A percentile compares a stretch with the other conserved stretches of the same genome.
Evolutionary conservation across 2,329 filamentous ascomycete genomes (phyloP).

Genomic region (Emericellopsis atlantica): DNA sequence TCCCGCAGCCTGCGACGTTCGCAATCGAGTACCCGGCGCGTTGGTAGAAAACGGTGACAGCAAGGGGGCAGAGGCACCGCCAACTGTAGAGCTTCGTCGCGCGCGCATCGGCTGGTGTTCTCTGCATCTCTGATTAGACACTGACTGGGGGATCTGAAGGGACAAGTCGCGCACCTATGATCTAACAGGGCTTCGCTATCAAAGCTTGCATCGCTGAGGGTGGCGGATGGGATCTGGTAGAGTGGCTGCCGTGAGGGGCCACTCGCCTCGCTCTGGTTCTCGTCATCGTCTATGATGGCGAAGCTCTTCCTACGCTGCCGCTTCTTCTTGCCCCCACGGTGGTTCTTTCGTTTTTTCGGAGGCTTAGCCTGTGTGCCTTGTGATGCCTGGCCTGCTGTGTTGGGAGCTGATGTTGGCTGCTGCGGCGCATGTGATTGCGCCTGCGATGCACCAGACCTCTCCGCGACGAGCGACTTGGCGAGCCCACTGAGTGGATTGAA

Average conservation of each 20-base stretch:
- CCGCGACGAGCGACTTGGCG: slow-evolving; percentile 4
- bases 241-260: slow-evolving; percentile 25
- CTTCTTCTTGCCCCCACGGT: slow-evolving; percentile 69
- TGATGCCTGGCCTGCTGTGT: slow-evolving; percentile 2
- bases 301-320: slow-evolving; percentile 70
- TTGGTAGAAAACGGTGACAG: slow-evolving; percentile 17
- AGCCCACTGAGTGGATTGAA: slow-evolving; percentile 12
- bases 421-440: background rate
- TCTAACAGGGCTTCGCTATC: slow-evolving; percentile 83
- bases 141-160: background rate
- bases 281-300: slow-evolving; percentile 48
- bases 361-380: slow-evolving; percentile 3
- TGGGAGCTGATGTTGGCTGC: slow-evolving; percentile 4
- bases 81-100: slow-evolving; percentile 41
- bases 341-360: slow-evolving; percentile 54
- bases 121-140: slow-evolving; percentile 19
- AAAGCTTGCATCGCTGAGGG: slow-evolving; percentile 71
- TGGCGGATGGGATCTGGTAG: slow-evolving; percentile 37
- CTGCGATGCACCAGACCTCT: background rate
- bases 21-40: slow-evolving; percentile 18
- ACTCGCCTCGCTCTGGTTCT: slow-evolving; percentile 14
- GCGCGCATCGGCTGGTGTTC: slow-evolving; percentile 50
- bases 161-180: slow-evolving; percentile 48
- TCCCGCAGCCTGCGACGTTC: slow-evolving; percentile 15
- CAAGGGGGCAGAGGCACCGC: slow-evolving; percentile 15